Evolutionary conservation across 345 rosid genomes (phyloP), one percentile per base, ranked within the genome.

Genomic region (Xanthoceras sorbifolium): DNA sequence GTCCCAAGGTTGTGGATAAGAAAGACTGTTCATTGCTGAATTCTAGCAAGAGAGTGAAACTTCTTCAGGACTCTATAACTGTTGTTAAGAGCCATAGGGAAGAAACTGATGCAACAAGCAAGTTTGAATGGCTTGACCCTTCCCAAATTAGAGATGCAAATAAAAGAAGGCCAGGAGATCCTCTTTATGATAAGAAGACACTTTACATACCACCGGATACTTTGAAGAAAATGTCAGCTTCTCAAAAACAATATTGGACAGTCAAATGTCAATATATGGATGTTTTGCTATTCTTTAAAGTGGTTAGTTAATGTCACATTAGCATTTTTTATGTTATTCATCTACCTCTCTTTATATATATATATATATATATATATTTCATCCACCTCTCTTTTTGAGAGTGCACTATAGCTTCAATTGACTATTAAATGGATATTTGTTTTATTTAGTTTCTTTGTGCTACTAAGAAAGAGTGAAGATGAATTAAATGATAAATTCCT

Each of bases 61-160:
- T 87, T 82, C 86, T 88, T 42, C 82, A 82, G 71, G 85, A 90
- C 36, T 79, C 87, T 15, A 5, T 57, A 23, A 23, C 73, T 76
- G 71, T 69, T 60, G 84, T 75, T 73, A 89, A 88, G 81, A 87
- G 76, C 9, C 52, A 70, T 42, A 67, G 34, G 31, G 64, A 77
- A 79, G 78, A 74, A 72, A 81, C 71, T 72, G 86, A 89, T 76
- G 74, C 84, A 60, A 82, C 86, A 69, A 86, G 90, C 85, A 92
- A 92, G 84, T 95, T 93, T 83, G 99, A 90, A 55, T 95, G 98
- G 98, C 98, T 95, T 81, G 87, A 89, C 55, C 91, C 93, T 80
- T 87, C 89, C 65, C 74, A 68, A 64, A 90, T 93, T 72, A 89
- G 85, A 82, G 98, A 94, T 69, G 91, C 89, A 25, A 92, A 85